These are phyloP conservation scores for Hypsizygus ulmarius DNA, from an alignment of 1,284 basidiomycete genomes.

Conservation along the genomic window DNA sequence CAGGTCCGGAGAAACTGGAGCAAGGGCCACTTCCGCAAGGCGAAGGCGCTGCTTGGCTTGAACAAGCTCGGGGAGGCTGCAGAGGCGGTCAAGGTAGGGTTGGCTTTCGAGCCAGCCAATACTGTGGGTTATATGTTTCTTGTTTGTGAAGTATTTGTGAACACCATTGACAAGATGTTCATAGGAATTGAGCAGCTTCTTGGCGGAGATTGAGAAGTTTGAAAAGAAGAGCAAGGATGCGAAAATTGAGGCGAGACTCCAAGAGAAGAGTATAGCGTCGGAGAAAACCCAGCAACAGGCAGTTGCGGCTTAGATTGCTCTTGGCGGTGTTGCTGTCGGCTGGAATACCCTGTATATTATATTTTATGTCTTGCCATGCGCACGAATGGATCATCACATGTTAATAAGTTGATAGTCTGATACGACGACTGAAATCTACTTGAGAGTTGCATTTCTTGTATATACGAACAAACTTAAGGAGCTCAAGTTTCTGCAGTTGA, in stretches of 20 bases:
- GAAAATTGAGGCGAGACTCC: conserved; percentile 10
- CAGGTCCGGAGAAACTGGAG: conserved; percentile 85
- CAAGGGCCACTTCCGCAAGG: conserved; percentile 94
- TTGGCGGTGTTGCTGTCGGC: not conserved
- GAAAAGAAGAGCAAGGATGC: conserved; percentile 18
- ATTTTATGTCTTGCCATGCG: not conserved
- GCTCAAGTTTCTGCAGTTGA: not conserved
- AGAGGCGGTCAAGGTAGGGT: conserved; percentile 78
- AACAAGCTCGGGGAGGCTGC: conserved; percentile 72
- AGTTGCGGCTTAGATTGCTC: not conserved
- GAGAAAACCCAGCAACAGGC: not conserved
- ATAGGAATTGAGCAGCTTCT: conserved; percentile 31
- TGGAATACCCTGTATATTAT: conserved; percentile 4
- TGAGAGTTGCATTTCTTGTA: not conserved
- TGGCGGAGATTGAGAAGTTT: conserved; percentile 31
- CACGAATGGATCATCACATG: too few species aligned
- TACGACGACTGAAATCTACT: too few species aligned
- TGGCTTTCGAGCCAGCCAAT: conserved; percentile 90
- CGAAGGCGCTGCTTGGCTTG: conserved; percentile 83
- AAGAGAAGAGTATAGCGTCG: conserved; percentile 11
- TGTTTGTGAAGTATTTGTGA: too few species aligned
- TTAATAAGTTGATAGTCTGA: too few species aligned
- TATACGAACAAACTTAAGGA: too few species aligned
- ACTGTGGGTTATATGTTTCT: conserved; percentile 42
- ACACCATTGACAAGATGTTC: too few species aligned